These are phyloP conservation scores for Chytriomyces sp. DNA, from an alignment of 192 early-diverging fungal species.

Conservation along the genomic window DNA sequence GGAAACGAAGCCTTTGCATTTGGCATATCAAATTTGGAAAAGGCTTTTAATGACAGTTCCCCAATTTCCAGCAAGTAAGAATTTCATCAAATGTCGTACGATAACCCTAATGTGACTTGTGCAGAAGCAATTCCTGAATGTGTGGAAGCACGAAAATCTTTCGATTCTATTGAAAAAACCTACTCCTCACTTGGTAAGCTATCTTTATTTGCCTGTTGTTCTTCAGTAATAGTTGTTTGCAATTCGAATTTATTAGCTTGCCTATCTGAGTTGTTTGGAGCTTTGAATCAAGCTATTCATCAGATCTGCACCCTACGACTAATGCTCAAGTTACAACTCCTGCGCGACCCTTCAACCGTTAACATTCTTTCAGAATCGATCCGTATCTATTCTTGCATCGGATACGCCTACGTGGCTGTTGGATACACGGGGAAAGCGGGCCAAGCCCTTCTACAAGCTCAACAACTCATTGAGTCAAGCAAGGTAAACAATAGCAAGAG, in stretches of 20 bases:
- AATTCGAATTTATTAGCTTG: constrained; percentile 49
- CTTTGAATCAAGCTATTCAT: constrained; percentile 56
- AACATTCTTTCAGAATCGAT: constrained; percentile 49
- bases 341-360: constrained; percentile 29
- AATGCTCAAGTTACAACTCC: constrained; percentile 61
- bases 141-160: constrained; percentile 26
- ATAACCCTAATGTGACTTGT: neutral
- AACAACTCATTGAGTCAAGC: constrained; percentile 43
- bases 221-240: constrained; percentile 64
- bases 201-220: constrained; percentile 29
- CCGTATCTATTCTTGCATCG: constrained; percentile 52
- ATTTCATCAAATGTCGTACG: constrained; percentile 1
- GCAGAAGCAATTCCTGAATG: constrained; percentile 22
- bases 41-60: constrained; percentile 50
- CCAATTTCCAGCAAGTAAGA: constrained; percentile 30
- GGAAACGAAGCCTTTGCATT: constrained; percentile 46
- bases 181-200: constrained; percentile 54
- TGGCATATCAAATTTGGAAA: constrained; percentile 65
- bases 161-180: constrained; percentile 55
- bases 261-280: constrained; percentile 63
- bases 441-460: constrained; percentile 54
- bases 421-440: constrained; percentile 79
- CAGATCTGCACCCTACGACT: constrained; percentile 59
- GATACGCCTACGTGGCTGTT: constrained; percentile 57
- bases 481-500: neutral